Base-by-base conservation (phyloP, 2,329 filamentous ascomycete species). In the Neofusicoccum sp. region DNA sequence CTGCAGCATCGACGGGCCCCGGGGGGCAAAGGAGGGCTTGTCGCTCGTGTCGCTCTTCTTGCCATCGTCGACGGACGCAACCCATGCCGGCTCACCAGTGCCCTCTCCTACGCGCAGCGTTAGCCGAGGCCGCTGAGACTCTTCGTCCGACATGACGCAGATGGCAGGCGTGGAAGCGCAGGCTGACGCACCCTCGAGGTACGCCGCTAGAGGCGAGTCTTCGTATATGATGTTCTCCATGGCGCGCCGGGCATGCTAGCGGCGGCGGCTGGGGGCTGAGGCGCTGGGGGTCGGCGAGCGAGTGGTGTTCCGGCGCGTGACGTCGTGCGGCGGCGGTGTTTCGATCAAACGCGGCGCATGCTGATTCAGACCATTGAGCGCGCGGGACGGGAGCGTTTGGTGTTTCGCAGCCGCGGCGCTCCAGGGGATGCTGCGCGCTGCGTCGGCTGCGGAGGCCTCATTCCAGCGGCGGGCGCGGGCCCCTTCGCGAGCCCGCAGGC, bases 171-270 rank as follows among this genome's bases (percentile, higher is more conserved):
- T 39, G 16, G 34, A 56, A 64, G 43, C 33, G 54, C 54, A 47
- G 54, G 54, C 54, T 58, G 63, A 78, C 83, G 72, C 78, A 95
- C 93, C 93, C 87, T 93, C 89, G 70, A 97, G 87, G 80, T 95
- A 95, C 73, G 91, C 88, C 74, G 92, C 93, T 79, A 97, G 84
- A 71, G 93, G 93, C 75, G 91, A 91, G 80, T 93, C 88, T 80
- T 95, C 87, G 79, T 90, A 91, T 70, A 97, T 87, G 71, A 97
- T 84, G 73, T 90, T 87, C 85, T 97, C 93, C 93, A 97, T 95
- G 76, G 33, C 41, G 49, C 47, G 31, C 49, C 37, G 56, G 43
- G 45, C 61, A 70, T 77, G 65, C 66, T 48, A 41, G 52, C 50
- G 50, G 50, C 43, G 54, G 41, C 54, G 54, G 54, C 54, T 34